phyloP scores from a whole-genome alignment of 1,284 basidiomycete species.

The Heterobasidion occidentale region DNA sequence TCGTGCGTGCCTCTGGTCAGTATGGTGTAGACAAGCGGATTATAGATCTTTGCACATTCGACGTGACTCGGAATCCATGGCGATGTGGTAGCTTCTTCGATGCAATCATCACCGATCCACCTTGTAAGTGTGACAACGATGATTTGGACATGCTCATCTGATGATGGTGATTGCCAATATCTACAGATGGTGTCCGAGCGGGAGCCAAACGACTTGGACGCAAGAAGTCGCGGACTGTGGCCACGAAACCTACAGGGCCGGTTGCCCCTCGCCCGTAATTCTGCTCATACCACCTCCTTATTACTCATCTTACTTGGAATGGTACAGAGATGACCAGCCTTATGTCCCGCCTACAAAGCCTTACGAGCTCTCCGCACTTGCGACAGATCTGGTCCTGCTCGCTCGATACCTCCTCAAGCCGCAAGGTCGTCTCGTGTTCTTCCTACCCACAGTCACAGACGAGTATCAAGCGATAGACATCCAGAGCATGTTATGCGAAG shows the following conservation, averaged over 20 bases:
- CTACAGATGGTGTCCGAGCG: conserved; percentile 85
- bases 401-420: conserved; percentile 83
- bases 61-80: conserved; percentile 87
- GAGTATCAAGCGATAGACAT: conserved; percentile 87
- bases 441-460: conserved; percentile 88
- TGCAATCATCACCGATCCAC: conserved; percentile 91
- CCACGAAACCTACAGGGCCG: conserved; percentile 3
- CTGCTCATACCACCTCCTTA: not conserved
- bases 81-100: conserved; percentile 86
- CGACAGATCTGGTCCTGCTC: conserved; percentile 75
- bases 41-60: conserved; percentile 84
- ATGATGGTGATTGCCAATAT: conserved; percentile 1
- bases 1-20: conserved; percentile 76
- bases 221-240: conserved; percentile 39
- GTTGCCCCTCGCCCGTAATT: conserved; percentile 16
- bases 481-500: conserved; percentile 64
- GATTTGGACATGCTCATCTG: not conserved
- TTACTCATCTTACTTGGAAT: not conserved
- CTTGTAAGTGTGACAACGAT: conserved; percentile 50
- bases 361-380: conserved; percentile 87
- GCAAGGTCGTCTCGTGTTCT: conserved; percentile 88
- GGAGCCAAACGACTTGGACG: conserved; percentile 93
- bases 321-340: conserved; percentile 43
- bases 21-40: conserved; percentile 77
- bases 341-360: conserved; percentile 87